Percentiles rank a stretch among this genome's conserved stretches.
These are phyloP conservation scores for Chalciporus piperatus DNA, from an alignment of 768 basidiomycete genomes.

Conservation along the genomic window DNA sequence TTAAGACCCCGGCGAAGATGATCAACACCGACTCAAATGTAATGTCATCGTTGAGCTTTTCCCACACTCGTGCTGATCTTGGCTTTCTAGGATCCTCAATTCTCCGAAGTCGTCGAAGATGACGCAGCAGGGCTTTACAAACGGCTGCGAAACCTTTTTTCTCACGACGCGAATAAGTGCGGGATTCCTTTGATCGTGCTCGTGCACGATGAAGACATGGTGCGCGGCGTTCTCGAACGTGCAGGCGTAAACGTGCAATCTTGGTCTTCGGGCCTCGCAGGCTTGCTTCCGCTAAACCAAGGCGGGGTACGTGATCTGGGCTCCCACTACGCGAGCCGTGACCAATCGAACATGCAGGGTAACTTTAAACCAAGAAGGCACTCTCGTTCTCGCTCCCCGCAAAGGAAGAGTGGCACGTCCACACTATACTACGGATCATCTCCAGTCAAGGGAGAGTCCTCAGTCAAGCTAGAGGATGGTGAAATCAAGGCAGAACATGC, in stretches of 20 bases:
- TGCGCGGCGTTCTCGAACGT: conserved; percentile 37
- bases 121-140: conserved; percentile 9
- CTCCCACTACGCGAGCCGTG: no score
- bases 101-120: conserved; percentile 18
- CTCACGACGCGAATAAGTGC: conserved; percentile 14
- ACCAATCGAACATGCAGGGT: conserved; percentile 3
- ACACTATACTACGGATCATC: not conserved
- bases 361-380: not conserved
- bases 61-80: not conserved
- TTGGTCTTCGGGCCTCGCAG: conserved; percentile 41
- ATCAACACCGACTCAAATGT: conserved; percentile 19
- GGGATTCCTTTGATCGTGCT: conserved; percentile 43
- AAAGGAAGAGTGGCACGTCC: not conserved
- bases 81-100: conserved; percentile 9
- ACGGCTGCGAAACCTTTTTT: conserved; percentile 21
- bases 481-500: not conserved
- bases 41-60: not conserved
- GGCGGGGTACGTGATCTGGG: conserved; percentile 5
- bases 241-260: conserved; percentile 40
- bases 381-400: conserved; percentile 12
- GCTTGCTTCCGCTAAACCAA: conserved; percentile 11
- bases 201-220: conserved; percentile 42
- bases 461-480: not conserved
- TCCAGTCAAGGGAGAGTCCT: not conserved
- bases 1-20: conserved; percentile 6